Evolutionary conservation across 148 eudicot genomes (phyloP), one percentile per base, ranked within the genome.

Genomic region (Heliosperma pusillum): DNA sequence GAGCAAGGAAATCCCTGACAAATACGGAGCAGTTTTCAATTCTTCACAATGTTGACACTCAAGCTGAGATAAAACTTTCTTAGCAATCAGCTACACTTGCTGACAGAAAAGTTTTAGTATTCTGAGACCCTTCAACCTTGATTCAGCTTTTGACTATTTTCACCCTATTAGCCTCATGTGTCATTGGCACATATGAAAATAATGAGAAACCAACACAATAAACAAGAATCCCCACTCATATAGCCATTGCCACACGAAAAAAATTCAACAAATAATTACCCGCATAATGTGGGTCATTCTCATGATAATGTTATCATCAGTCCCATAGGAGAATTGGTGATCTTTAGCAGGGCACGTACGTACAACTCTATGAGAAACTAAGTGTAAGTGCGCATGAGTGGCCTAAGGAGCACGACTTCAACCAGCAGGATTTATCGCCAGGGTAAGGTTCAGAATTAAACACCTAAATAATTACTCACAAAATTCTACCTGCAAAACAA

Each of bases 401-500:
- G 21, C 12, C 53, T n/a, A 50, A 9, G 53, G 21, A 5, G 7
- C 20, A 42, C 13, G 61, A 47, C 71, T 40, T 52, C 56, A 47
- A 70, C 15, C 12, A 65, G 56, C 72, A 55, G 11, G 7, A 50
- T 45, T 45, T 33, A 61, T 29, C 47, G 45, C 26, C n/a, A 71
- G 53, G 60, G 25, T 12, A 70, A 63, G 40, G 25, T 76, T 71
- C 58, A 77, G 6, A 67, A 72, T 25, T 25, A 8, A 64, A 70
- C 29, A 53, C 2, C 24, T 19, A 59, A 4, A 33, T 20, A 36
- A 22, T 47, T 72, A 65, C 76, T 44, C 53, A 52, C 24, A 80
- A 69, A 68, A 57, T 55, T 74, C 69, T 79, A 96, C 97, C 94
- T 90, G 97, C 97, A 96, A 73, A 96, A 87, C 50, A 96, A 75